These are phyloP conservation scores for Fusarium metavorans DNA, from an alignment of 2,329 filamentous ascomycete genomes.

Conservation along the genomic window DNA sequence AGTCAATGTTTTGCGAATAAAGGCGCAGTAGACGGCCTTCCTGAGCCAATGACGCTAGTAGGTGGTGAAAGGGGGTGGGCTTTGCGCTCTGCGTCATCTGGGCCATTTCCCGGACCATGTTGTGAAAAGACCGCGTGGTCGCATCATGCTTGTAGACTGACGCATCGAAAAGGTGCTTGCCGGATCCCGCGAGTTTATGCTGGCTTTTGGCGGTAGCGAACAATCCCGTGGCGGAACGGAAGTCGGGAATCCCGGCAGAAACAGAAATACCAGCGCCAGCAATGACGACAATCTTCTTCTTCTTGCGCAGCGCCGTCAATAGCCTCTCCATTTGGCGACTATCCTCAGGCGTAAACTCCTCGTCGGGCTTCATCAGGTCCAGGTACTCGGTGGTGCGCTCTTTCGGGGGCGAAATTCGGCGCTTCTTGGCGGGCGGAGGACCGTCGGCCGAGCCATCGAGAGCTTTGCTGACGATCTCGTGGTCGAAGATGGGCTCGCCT, in stretches of 20 bases:
- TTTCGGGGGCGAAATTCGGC: slow-evolving; percentile 70
- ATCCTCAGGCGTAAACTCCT: slow-evolving; percentile 60
- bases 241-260: slow-evolving; percentile 96
- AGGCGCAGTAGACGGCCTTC: slow-evolving; percentile 89
- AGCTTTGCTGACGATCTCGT: slow-evolving; percentile 47
- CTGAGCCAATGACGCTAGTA: slow-evolving; percentile 88
- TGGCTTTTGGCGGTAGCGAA: slow-evolving; percentile 88
- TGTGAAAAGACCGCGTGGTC: slow-evolving; percentile 91
- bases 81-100: slow-evolving; percentile 80
- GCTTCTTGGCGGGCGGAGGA: slow-evolving; percentile 80
- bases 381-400: slow-evolving; percentile 85
- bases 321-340: slow-evolving; percentile 74
- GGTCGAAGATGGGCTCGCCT: slow-evolving; percentile 52
- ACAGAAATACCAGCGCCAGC: slow-evolving; percentile 98
- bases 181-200: slow-evolving; percentile 89
- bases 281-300: slow-evolving; percentile 96
- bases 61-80: slow-evolving; percentile 91
- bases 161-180: slow-evolving; percentile 96
- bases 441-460: slow-evolving; percentile 59
- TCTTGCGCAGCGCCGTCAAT: slow-evolving; percentile 80
- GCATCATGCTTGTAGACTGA: slow-evolving; percentile 95
- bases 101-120: slow-evolving; percentile 93
- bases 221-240: slow-evolving; percentile 89
- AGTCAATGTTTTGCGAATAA: slow-evolving; percentile 97
- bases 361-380: slow-evolving; percentile 71